These are phyloP conservation scores for Tylopilus vinaceipallidus DNA, from an alignment of 768 basidiomycete species.

Conservation along the genomic window DNA sequence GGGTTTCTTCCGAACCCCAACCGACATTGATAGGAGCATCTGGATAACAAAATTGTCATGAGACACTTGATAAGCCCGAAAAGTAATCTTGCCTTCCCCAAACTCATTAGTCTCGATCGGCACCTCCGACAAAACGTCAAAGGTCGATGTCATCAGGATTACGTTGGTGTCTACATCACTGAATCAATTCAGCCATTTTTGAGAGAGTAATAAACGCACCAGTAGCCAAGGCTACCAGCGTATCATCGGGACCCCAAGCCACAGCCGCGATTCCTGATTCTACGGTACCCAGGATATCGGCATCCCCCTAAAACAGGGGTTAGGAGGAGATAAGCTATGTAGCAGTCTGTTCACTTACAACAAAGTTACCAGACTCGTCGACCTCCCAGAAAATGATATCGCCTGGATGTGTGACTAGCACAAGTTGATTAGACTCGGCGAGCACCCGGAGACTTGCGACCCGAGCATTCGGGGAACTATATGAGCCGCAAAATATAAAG, in stretches of 20 bases:
- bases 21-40: slow-evolving; percentile 94
- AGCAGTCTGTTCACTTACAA: slow-evolving; percentile 37
- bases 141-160: slow-evolving; percentile 83
- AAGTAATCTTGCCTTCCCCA: slow-evolving; percentile 65
- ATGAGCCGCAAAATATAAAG: slow-evolving; percentile 27
- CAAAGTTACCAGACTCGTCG: slow-evolving; percentile 42
- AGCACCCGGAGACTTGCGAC: slow-evolving; percentile 67
- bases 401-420: slow-evolving; percentile 68
- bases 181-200: not conserved
- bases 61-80: not conserved
- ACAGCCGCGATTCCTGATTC: slow-evolving; percentile 83
- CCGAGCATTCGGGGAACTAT: slow-evolving; percentile 33
- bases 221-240: slow-evolving; percentile 78
- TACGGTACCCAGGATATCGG: slow-evolving; percentile 83
- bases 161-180: slow-evolving; percentile 68
- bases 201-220: slow-evolving; percentile 41
- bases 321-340: slow-evolving; percentile 1
- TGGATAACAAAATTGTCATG: slow-evolving; percentile 30
- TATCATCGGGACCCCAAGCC: slow-evolving; percentile 90
- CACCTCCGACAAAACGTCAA: slow-evolving; percentile 84
- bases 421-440: slow-evolving; percentile 67
- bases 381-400: slow-evolving; percentile 75
- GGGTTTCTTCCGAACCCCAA: slow-evolving; percentile 96
- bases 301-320: slow-evolving; percentile 19
- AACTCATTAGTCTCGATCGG: slow-evolving; percentile 72